phyloP scores from a whole-genome alignment of 306 rosid species.

The Cyamopsis tetragonoloba region DNA sequence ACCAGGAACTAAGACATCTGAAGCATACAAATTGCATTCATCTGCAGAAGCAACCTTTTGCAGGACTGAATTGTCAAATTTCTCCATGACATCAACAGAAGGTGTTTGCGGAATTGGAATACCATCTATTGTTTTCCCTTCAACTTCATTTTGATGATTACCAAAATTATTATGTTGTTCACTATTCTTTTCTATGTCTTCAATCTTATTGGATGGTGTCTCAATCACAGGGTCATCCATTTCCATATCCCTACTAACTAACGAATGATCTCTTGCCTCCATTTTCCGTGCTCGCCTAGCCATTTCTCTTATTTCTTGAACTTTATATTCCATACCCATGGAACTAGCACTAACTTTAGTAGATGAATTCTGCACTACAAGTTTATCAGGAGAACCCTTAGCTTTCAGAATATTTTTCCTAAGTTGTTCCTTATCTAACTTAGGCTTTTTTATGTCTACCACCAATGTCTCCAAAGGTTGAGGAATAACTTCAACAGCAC shows the following conservation, averaged over 20 bases:
- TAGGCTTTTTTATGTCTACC: slow-evolving; percentile 47
- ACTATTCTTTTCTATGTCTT: slow-evolving; percentile 7
- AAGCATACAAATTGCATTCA: slow-evolving; percentile 27
- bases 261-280: slow-evolving; percentile 40
- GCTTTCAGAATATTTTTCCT: slow-evolving; percentile 50
- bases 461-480: slow-evolving; percentile 31
- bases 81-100: slow-evolving; percentile 19
- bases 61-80: slow-evolving; percentile 23
- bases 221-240: slow-evolving; percentile 25
- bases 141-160: slow-evolving; percentile 30
- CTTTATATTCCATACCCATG: slow-evolving; percentile 37
- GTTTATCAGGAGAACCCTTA: slow-evolving; percentile 38
- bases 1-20: slow-evolving; percentile 32
- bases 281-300: slow-evolving; percentile 47
- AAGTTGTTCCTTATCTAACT: slow-evolving; percentile 65
- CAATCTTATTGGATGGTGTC: slow-evolving; percentile 31
- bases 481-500: slow-evolving; percentile 60
- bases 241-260: slow-evolving; percentile 18
- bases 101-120: slow-evolving; percentile 7
- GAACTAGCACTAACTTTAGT: slow-evolving; percentile 18
- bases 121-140: slow-evolving; percentile 19
- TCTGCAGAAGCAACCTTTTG: slow-evolving; percentile 25
- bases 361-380: slow-evolving; percentile 29
- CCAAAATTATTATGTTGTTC: slow-evolving; percentile 25
- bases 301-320: slow-evolving; percentile 69